A percentile compares a stretch with the other conserved stretches of the same genome.
Evolutionary conservation across 1,284 basidiomycete species (phyloP).

Genomic region (Psilocybe mexicana): DNA sequence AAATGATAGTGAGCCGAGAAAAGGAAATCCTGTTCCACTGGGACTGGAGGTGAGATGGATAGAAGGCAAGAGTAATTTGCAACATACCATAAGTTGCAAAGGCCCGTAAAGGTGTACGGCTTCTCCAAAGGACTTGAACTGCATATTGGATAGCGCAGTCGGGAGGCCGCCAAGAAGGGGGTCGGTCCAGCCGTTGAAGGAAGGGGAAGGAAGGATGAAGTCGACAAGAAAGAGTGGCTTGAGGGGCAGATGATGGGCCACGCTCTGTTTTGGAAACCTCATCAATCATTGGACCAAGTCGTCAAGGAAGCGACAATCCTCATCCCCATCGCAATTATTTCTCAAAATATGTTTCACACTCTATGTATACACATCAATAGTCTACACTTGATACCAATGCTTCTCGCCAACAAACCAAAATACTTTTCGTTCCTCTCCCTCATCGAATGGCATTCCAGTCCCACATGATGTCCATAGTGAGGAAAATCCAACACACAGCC

Average conservation of each 20-base stretch:
- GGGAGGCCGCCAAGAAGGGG: constrained; percentile 10
- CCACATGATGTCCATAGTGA: constrained; percentile 23
- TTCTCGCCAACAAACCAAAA: constrained; percentile 42
- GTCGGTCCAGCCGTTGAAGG: constrained; percentile 54
- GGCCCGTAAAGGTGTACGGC: constrained; percentile 19
- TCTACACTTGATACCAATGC: constrained; percentile 58
- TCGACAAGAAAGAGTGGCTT: constrained; percentile 21
- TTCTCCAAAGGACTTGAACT: constrained; percentile 19
- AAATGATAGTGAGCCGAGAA: constrained; percentile 63
- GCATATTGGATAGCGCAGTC: constrained; percentile 9
- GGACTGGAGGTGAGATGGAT: background rate
- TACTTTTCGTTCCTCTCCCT: constrained; percentile 49
- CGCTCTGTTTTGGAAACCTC: background rate
- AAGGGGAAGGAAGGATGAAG: constrained; percentile 28
- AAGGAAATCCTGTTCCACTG: constrained; percentile 74
- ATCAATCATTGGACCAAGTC: constrained; percentile 16
- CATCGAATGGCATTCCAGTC: constrained; percentile 39
- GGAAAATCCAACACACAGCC: constrained; percentile 31
- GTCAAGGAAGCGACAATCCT: constrained; percentile 19
- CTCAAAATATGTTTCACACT: background rate
- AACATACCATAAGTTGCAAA: constrained; percentile 20
- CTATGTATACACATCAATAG: constrained; percentile 4
- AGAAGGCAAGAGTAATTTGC: background rate
- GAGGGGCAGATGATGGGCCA: background rate
- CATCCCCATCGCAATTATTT: constrained; percentile 11